Base-by-base conservation (phyloP, 129 eudicot species). In the Saussurea involucrata region DNA sequence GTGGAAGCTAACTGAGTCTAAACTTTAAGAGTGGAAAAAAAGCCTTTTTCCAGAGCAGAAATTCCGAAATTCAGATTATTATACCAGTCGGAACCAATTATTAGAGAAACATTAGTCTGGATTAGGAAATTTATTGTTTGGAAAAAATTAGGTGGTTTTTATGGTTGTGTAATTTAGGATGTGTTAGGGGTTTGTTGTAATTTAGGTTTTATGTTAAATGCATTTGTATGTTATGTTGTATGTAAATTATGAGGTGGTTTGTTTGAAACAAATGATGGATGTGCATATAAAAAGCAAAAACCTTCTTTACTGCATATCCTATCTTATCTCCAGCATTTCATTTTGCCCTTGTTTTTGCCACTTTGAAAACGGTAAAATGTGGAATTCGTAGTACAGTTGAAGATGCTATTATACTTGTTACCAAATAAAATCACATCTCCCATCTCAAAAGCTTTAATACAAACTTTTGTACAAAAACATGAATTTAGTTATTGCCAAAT, bases 1-100 rank as follows among this genome's bases (percentile, higher is more conserved):
- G 88, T 85, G 20, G 92, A 90, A 37, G 88, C 83, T 42, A 88
- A 84, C 71, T 88, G 84, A 87, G 32, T 27, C 53, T 72, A 53
- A 37, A 78, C 64, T 18, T 71, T 12, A 40, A 4, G 65, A 25
- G 13, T 25, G 5, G 4, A 27, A 76, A 12, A 8, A 42, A 58
- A 53, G 0, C 44, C 4, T 79, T 15, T 72, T 53, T 65, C 25
- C 24, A 13, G 69, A 77, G 42, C 6, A 0, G 63, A 33, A 34
- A 24, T 69, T 78, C n/a, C 36, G 12, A 37, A 70, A 17, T 73
- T 66, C 66, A 66, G 83, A 73, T 78, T 24, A 18, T 2, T 24
- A 73, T 57, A 74, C 70, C 55, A 73, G 49, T 73, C 5, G 53
- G 17, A 32, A 25, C 64, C 68, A n/a, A 25, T 46, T 73, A 49